A percentile compares a stretch with the other conserved stretches of the same genome.
Evolutionary conservation across 257 asterid species (phyloP).

Genomic region (Solanum pennellii): DNA sequence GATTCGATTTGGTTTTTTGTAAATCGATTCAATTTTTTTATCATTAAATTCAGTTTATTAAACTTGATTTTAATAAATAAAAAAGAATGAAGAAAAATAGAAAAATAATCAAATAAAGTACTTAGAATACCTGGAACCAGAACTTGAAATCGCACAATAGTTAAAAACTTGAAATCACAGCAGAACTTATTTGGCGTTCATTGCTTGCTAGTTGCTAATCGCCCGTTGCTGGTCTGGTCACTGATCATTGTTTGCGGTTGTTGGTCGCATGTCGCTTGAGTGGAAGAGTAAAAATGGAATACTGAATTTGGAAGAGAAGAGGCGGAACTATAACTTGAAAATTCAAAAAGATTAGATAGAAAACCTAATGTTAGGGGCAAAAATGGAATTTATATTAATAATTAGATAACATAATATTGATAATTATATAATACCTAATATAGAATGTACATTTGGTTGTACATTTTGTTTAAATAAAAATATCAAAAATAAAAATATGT

Average conservation of each 20-base stretch:
- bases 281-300: background rate
- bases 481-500: too few species aligned
- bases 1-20: too few species aligned
- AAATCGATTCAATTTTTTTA: too few species aligned
- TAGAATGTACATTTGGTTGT: too few species aligned
- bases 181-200: background rate
- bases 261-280: background rate
- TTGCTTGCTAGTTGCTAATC: background rate
- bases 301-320: background rate
- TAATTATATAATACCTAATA: too few species aligned
- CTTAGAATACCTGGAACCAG: background rate
- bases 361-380: background rate
- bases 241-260: too few species aligned
- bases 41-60: background rate
- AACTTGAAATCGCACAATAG: too few species aligned
- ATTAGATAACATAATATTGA: too few species aligned
- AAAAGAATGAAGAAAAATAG: background rate
- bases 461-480: too few species aligned
- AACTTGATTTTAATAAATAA: background rate
- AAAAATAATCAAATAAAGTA: background rate
- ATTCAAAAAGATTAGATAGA: background rate
- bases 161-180: too few species aligned
- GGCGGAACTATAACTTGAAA: background rate
- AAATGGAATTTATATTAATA: too few species aligned
- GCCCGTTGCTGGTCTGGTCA: background rate